Conservation (phyloP, 306 rosid genomes). For the Casuarina cunninghamiana region DNA sequence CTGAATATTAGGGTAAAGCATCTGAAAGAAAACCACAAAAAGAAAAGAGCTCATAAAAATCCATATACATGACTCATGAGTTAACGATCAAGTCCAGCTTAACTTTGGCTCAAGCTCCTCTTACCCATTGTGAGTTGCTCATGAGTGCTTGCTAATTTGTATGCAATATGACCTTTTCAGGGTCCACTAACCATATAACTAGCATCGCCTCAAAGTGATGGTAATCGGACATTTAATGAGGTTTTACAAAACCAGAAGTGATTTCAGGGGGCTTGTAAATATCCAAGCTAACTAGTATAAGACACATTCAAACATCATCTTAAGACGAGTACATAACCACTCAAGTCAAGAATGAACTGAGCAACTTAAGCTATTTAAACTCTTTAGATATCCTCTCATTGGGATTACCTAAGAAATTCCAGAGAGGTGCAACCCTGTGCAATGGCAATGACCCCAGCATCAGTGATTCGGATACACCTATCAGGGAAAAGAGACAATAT, state of each 20-base stretch:
- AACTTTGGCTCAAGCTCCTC: neutral
- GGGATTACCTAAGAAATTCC: constrained; percentile 65
- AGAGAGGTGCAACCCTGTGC: constrained; percentile 63
- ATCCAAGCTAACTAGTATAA: constrained; percentile 12
- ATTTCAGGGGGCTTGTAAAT: constrained; percentile 5
- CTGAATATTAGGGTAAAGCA: neutral
- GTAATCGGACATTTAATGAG: neutral
- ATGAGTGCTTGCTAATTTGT: neutral
- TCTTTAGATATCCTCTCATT: constrained; percentile 20
- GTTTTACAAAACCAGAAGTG: constrained; percentile 4
- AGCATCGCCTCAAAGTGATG: neutral
- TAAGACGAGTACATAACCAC: constrained; percentile 18
- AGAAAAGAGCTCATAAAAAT: neutral
- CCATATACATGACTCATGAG: neutral
- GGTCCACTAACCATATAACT: neutral
- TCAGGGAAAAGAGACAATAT: constrained; percentile 23
- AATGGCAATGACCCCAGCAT: constrained; percentile 60
- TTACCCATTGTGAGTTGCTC: neutral
- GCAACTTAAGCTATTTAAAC: constrained; percentile 7
- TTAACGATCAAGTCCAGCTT: neutral
- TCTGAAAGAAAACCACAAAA: neutral
- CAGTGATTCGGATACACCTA: constrained; percentile 83
- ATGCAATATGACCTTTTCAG: constrained; percentile 1
- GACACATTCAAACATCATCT: constrained; percentile 9
- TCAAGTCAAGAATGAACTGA: constrained; percentile 12